These are phyloP conservation scores for Pyricularia sp. DNA, from an alignment of 2,329 filamentous ascomycete species.

Conservation along the genomic window DNA sequence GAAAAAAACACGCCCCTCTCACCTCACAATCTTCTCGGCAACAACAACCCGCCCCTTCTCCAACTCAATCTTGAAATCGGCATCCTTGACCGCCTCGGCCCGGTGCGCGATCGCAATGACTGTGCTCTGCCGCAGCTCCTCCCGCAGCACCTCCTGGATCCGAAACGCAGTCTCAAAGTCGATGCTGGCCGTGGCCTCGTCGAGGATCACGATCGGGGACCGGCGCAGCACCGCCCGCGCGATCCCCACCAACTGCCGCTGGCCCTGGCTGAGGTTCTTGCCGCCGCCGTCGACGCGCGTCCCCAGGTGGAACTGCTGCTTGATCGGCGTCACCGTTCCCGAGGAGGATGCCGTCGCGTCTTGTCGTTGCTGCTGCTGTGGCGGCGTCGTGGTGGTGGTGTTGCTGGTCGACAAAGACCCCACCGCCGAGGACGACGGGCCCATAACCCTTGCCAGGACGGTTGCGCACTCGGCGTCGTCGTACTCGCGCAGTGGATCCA, in stretches of 20 bases:
- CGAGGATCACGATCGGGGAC: constrained; percentile 48
- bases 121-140: constrained; percentile 41
- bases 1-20: not conserved
- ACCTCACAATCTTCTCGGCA: constrained; percentile 16
- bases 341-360: constrained; percentile 24
- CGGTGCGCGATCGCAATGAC: constrained; percentile 56
- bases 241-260: constrained; percentile 49
- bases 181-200: constrained; percentile 52
- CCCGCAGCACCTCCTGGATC: constrained; percentile 43
- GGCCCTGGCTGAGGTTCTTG: constrained; percentile 49
- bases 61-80: constrained; percentile 39
- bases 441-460: constrained; percentile 47
- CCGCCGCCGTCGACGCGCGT: constrained; percentile 45
- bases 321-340: constrained; percentile 5
- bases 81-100: constrained; percentile 47
- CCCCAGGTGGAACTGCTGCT: constrained; percentile 23
- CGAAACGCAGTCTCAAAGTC: constrained; percentile 43
- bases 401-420: not conserved
- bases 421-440: constrained; percentile 13
- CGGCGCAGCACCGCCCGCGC: constrained; percentile 45
- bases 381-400: not conserved
- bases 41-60: constrained; percentile 37
- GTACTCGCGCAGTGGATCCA: constrained; percentile 53
- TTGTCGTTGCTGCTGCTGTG: constrained; percentile 6
- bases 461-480: constrained; percentile 35